phyloP scores from a whole-genome alignment of 2,329 filamentous ascomycete species.

The Elsinoe ampelina region DNA sequence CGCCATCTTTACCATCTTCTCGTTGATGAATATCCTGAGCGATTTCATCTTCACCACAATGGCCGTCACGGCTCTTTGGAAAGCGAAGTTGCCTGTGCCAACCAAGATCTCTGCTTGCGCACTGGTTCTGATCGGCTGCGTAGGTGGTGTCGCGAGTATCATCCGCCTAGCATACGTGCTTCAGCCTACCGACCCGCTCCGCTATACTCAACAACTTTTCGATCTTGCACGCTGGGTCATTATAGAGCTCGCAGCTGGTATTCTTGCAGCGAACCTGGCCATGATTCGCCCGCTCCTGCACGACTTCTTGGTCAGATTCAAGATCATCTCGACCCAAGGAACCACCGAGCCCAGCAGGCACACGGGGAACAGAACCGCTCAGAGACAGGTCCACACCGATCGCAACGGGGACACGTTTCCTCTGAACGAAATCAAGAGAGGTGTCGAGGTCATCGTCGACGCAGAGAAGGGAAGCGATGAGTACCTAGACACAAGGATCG shows the following conservation, averaged over 20 bases:
- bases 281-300: constrained; percentile 27
- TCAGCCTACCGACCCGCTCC: constrained; percentile 17
- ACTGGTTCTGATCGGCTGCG: background rate
- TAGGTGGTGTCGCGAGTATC: background rate
- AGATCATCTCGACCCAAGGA: background rate
- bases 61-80: constrained; percentile 29
- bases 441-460: background rate
- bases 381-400: background rate
- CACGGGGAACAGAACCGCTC: background rate
- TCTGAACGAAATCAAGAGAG: background rate
- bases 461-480: background rate
- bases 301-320: background rate
- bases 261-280: constrained; percentile 27
- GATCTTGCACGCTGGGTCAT: constrained; percentile 23
- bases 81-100: constrained; percentile 12
- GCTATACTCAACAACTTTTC: constrained; percentile 22
- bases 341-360: background rate
- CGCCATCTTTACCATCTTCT: constrained; percentile 13
- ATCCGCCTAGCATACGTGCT: background rate
- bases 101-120: background rate
- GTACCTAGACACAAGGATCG: background rate
- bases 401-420: background rate
- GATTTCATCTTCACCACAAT: constrained; percentile 30
- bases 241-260: constrained; percentile 28
- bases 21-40: constrained; percentile 26